Conservation (phyloP, 2,329 filamentous ascomycete species). For the Hortaea werneckii region DNA sequence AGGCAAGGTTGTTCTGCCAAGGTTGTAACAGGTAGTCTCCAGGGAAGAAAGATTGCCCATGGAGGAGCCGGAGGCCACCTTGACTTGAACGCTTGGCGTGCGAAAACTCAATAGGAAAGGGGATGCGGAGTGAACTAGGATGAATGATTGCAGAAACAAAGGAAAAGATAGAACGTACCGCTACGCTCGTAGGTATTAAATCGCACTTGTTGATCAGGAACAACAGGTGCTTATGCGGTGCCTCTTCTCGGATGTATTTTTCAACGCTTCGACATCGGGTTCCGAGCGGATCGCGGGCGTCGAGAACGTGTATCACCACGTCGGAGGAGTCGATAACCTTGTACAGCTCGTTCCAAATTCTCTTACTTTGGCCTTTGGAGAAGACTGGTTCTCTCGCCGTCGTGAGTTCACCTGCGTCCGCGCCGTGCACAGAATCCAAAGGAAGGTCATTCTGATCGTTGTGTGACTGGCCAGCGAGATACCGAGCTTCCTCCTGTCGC, state of each 20-base stretch:
- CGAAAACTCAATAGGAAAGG: slow-evolving; percentile 9
- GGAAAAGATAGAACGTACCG: slow-evolving; percentile 58
- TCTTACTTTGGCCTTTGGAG: slow-evolving; percentile 85
- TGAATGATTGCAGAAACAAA: slow-evolving; percentile 9
- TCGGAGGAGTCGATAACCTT: slow-evolving; percentile 94
- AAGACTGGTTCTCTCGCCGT: slow-evolving; percentile 62
- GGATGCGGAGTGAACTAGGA: background rate
- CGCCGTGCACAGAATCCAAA: slow-evolving; percentile 8
- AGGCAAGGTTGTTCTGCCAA: slow-evolving; percentile 83
- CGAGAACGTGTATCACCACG: slow-evolving; percentile 88
- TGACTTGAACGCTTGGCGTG: slow-evolving; percentile 81
- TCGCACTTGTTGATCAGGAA: slow-evolving; percentile 90
- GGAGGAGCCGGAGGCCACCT: slow-evolving; percentile 56
- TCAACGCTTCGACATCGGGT: slow-evolving; percentile 84
- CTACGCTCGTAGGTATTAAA: slow-evolving; percentile 80
- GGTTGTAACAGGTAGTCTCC: slow-evolving; percentile 92
- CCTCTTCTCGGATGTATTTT: slow-evolving; percentile 87
- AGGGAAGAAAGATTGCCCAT: slow-evolving; percentile 45
- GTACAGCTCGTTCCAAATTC: slow-evolving; percentile 90
- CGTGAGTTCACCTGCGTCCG: slow-evolving; percentile 26
- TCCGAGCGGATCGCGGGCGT: slow-evolving; percentile 79
- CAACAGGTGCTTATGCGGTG: slow-evolving; percentile 89
- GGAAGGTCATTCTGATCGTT: slow-evolving; percentile 39
- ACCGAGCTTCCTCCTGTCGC: slow-evolving; percentile 64
- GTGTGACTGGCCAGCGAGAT: slow-evolving; percentile 56